A percentile compares a stretch with the other conserved stretches of the same genome.
Conservation (phyloP, 1,284 basidiomycete species). For the Neonothopanus nambi region DNA sequence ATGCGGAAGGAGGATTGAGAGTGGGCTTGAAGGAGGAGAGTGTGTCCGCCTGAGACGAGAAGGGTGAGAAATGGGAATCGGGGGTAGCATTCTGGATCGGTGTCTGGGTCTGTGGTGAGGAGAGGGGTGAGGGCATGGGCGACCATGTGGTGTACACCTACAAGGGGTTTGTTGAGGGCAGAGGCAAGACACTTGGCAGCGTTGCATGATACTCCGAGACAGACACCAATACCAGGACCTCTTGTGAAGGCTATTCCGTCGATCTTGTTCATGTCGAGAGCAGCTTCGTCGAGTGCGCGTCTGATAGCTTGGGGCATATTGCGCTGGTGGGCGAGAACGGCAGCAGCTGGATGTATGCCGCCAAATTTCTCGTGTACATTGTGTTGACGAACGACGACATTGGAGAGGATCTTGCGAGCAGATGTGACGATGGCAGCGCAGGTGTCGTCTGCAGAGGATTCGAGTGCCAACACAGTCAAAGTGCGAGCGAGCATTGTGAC, state of each 20-base stretch:
- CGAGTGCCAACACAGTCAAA: constrained; percentile 78
- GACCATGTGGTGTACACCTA: constrained; percentile 96
- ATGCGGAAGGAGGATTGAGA: constrained; percentile 63
- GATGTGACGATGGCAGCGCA: constrained; percentile 82
- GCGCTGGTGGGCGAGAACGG: constrained; percentile 72
- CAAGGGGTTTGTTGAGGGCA: constrained; percentile 72
- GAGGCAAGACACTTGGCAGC: constrained; percentile 84
- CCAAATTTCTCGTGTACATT: constrained; percentile 63
- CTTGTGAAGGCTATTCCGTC: constrained; percentile 90
- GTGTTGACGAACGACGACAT: constrained; percentile 82
- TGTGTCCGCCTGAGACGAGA: constrained; percentile 90
- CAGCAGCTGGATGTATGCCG: constrained; percentile 83
- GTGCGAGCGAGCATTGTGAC: constrained; percentile 7
- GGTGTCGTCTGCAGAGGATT: constrained; percentile 88
- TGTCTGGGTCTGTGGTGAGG: constrained; percentile 60
- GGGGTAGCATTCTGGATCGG: constrained; percentile 41
- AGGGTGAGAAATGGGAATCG: constrained; percentile 86
- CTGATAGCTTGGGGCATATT: constrained; percentile 82
- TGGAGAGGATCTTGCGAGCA: constrained; percentile 69
- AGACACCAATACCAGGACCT: constrained; percentile 71
- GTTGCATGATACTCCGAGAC: constrained; percentile 75
- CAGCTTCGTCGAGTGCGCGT: constrained; percentile 66
- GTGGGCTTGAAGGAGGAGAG: constrained; percentile 77
- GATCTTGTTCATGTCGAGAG: constrained; percentile 58
- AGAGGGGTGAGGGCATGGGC: constrained; percentile 88